A percentile compares a stretch with the other conserved stretches of the same genome.
Conservation (phyloP, 2,329 filamentous ascomycete species). For the Aspergillus candidus region DNA sequence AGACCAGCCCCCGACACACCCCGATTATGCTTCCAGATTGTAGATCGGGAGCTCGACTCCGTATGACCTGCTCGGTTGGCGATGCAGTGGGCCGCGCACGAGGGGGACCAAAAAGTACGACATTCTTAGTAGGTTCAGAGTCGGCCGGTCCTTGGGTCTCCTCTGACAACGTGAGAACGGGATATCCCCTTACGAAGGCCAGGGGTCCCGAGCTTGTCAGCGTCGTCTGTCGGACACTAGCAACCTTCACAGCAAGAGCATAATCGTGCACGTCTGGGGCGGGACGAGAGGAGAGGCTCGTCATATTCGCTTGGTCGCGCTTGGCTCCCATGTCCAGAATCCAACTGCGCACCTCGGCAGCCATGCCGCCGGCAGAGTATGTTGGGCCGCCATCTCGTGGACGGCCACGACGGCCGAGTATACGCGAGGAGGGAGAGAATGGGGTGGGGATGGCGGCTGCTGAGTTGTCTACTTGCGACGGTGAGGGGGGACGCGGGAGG, state of each 20-base stretch:
- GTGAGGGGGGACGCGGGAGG: conserved; percentile 33
- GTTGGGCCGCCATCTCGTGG: conserved; percentile 14
- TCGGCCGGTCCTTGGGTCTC: conserved; percentile 2
- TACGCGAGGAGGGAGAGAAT: conserved; percentile 32
- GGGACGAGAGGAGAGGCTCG: not conserved
- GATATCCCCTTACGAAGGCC: conserved; percentile 16
- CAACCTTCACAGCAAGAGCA: conserved; percentile 14
- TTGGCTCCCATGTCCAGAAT: conserved; percentile 34
- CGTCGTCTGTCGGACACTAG: conserved; percentile 10
- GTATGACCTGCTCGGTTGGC: not conserved
- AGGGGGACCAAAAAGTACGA: conserved; percentile 26
- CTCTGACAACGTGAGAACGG: not conserved
- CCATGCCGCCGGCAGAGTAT: conserved; percentile 36
- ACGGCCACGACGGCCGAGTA: conserved; percentile 26
- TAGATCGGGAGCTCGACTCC: conserved; percentile 5
- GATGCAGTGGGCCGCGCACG: conserved; percentile 8
- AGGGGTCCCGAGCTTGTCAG: conserved; percentile 23
- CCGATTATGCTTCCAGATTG: conserved; percentile 22
- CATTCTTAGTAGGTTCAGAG: conserved; percentile 9
- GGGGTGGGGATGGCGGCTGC: conserved; percentile 20
- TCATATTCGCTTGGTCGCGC: conserved; percentile 16
- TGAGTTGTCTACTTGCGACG: conserved; percentile 16
- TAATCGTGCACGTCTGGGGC: conserved; percentile 10
- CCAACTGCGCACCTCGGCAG: conserved; percentile 37
- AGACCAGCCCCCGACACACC: conserved; percentile 27